A percentile compares a stretch with the other conserved stretches of the same genome.
Conservation (phyloP, 2,329 filamentous ascomycete species). For the Phyllosticta citrichinensis region DNA sequence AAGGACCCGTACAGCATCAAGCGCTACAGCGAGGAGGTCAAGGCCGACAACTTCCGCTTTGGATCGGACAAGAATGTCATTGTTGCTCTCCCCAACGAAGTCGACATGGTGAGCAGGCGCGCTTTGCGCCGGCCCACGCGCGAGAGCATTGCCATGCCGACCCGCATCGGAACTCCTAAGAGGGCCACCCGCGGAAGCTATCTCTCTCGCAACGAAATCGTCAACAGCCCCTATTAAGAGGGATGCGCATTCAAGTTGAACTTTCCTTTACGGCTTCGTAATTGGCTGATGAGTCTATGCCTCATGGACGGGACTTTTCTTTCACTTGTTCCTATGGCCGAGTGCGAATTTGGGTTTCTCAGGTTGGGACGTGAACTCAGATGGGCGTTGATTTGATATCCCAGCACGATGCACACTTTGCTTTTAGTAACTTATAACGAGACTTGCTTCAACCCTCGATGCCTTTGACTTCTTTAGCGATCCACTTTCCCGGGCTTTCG, state of each 20-base stretch:
- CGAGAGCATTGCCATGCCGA: conserved; percentile 71
- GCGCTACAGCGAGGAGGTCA: conserved; percentile 88
- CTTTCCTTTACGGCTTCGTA: not conserved
- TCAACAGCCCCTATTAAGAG: conserved; percentile 55
- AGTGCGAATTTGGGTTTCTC: not conserved
- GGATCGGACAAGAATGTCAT: conserved; percentile 97
- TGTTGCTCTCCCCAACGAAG: conserved; percentile 90
- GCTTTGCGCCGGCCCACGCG: conserved; percentile 79
- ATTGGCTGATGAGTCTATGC: not conserved
- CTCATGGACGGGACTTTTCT: not conserved
- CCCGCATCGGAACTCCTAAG: conserved; percentile 31
- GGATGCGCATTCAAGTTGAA: not conserved
- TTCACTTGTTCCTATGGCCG: not conserved
- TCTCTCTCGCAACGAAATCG: conserved; percentile 71
- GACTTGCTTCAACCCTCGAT: not conserved
- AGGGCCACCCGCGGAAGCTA: conserved; percentile 49
- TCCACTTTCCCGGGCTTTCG: too few species aligned
- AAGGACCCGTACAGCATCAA: conserved; percentile 95
- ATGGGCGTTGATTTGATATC: not conserved
- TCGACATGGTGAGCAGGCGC: conserved; percentile 90
- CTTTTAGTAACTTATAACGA: not conserved
- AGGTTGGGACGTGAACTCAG: not conserved
- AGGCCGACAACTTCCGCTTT: conserved; percentile 97
- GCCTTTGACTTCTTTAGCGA: not conserved
- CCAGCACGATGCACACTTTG: not conserved